phyloP scores from a whole-genome alignment of 2,329 filamentous ascomycete genomes.

The Aspergillus persii region DNA sequence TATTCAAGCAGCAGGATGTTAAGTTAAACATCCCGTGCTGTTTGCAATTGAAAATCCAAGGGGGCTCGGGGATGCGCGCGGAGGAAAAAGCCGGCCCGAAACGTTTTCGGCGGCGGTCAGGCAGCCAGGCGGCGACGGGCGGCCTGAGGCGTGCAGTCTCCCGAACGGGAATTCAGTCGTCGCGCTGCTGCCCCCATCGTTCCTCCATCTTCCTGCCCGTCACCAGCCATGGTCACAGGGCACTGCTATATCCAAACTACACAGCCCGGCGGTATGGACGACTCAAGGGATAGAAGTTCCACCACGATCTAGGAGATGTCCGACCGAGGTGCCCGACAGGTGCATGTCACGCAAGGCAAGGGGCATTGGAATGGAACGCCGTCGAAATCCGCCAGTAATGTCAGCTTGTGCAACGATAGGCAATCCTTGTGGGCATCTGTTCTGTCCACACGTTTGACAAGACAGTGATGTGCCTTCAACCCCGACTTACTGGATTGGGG shows the following conservation, averaged over 20 bases:
- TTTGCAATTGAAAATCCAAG: too few relatives aligned
- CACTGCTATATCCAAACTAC: too few relatives aligned
- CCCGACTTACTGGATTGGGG: too few relatives aligned
- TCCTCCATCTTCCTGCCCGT: neutral
- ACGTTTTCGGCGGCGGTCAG: neutral
- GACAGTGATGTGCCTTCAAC: too few relatives aligned
- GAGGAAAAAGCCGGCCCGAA: neutral
- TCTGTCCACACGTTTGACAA: too few relatives aligned
- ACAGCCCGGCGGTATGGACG: neutral
- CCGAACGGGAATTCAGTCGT: too few relatives aligned
- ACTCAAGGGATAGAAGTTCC: neutral
- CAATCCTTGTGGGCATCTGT: neutral
- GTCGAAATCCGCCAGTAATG: neutral
- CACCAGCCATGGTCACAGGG: neutral
- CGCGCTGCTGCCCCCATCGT: neutral
- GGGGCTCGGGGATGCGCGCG: neutral
- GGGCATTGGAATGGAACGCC: neutral
- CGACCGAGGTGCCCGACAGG: neutral
- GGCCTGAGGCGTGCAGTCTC: neutral
- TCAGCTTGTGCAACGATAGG: neutral
- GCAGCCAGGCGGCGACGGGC: neutral
- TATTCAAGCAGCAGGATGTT: neutral
- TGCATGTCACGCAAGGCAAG: neutral
- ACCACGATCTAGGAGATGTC: neutral
- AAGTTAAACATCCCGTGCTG: neutral